These are phyloP conservation scores for Sugiyamaella paludigena DNA, from an alignment of 1,139 yeast species.

Conservation along the genomic window DNA sequence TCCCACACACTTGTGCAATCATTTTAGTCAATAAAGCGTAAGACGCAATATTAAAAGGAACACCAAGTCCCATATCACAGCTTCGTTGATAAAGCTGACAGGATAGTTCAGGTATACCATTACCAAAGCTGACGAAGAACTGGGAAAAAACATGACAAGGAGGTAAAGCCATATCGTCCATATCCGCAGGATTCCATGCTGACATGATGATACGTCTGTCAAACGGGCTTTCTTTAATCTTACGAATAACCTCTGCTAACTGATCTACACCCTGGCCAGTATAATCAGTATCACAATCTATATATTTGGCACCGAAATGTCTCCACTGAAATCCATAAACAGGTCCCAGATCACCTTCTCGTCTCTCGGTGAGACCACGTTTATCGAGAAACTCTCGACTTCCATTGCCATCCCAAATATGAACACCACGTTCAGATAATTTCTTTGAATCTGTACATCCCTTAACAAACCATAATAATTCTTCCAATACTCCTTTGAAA, in stretches of 20 bases:
- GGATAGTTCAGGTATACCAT: conserved; percentile 64
- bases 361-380: conserved; percentile 72
- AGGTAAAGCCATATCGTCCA: conserved; percentile 90
- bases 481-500: conserved; percentile 83
- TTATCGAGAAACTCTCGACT: conserved; percentile 85
- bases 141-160: conserved; percentile 98
- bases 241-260: conserved; percentile 71
- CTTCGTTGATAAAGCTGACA: conserved; percentile 93
- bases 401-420: conserved; percentile 99
- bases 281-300: conserved; percentile 82
- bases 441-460: conserved; percentile 88
- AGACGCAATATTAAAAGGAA: conserved; percentile 96
- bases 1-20: conserved; percentile 92
- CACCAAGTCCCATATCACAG: conserved; percentile 99
- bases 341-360: conserved; percentile 96
- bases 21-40: conserved; percentile 87
- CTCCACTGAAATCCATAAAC: conserved; percentile 99
- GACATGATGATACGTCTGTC: conserved; percentile 91
- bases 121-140: conserved; percentile 83
- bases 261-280: conserved; percentile 89
- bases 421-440: conserved; percentile 78
- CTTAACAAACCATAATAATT: conserved; percentile 85
- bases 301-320: conserved; percentile 93
- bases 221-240: conserved; percentile 82
- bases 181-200: conserved; percentile 99